Evolutionary conservation across 169 alveolate genomes (phyloP), one percentile per base, ranked within the genome.

Genomic region (Plasmodium malariae): DNA sequence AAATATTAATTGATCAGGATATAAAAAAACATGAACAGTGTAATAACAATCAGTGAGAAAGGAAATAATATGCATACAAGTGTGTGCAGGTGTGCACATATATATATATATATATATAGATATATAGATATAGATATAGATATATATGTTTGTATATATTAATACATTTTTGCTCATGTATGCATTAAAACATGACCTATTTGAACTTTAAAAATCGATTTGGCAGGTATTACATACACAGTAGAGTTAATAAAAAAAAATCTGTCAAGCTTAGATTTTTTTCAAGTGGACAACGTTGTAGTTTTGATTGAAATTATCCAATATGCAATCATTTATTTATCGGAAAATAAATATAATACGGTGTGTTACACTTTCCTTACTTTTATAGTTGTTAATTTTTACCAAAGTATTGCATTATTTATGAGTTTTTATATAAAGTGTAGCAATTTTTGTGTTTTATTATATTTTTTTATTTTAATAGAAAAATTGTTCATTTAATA

Each of bases 211-310:
- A 26, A n/a, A 67, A 67, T 30, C 74, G 7, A 32, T 37, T 54
- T 51, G 71, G 40, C 32, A 78, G 89, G 89, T 69, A 62, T 78
- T 36, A 48, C 63, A 54, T 78, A 54, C 55, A 24, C 62, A 11
- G 30, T 78, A 34, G 78, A 78, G 49, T 62, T 78, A 45, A 78
- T 78, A 78, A 65, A 78, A 55, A 54, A 78, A 78, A 51, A 69
- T 62, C 55, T 40, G 37, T 17, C 36, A 28, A 78, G 45, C 32
- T 78, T 78, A 28, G 62, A 32, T 62, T 78, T 78, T 40, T 54
- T 68, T 17, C 89, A 78, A 78, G 89, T 78, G 19, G 89, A 78
- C 51, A 78, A 78, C 34, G 73, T 55, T 78, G 76, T 65, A 9
- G 78, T 78, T 32, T 28, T 78, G n/a, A 63, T 78, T 51, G 89